Evolutionary conservation across 2,329 filamentous ascomycete genomes (phyloP).

Genomic region (Xylariaceae sp.): DNA sequence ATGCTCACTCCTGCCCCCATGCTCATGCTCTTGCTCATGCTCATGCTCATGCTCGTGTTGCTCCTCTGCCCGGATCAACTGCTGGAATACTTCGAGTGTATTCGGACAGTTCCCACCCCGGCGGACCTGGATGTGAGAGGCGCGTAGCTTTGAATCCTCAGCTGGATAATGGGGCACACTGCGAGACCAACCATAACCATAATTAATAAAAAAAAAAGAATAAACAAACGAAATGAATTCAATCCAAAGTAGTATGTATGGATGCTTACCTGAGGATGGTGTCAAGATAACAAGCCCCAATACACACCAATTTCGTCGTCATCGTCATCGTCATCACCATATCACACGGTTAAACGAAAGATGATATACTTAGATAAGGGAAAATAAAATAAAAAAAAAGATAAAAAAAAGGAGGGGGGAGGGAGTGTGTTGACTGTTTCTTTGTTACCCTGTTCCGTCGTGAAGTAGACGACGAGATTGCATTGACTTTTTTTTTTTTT

Average conservation of each 20-base stretch:
- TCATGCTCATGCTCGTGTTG: no score
- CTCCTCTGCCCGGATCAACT: constrained; percentile 41
- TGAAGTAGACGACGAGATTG: no score
- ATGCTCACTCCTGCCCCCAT: background rate
- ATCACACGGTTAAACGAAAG: background rate
- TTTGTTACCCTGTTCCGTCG: no score
- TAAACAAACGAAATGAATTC: no score
- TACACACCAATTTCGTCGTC: constrained; percentile 55
- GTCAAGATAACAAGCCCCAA: constrained; percentile 66
- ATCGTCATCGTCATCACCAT: background rate
- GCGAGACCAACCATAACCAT: constrained; percentile 13
- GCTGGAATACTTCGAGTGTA: constrained; percentile 62
- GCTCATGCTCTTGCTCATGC: no score
- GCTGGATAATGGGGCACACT: constrained; percentile 61
- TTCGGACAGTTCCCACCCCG: constrained; percentile 71
- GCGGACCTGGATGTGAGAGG: constrained; percentile 51
- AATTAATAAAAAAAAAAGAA: constrained; percentile 6
- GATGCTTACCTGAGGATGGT: constrained; percentile 58
- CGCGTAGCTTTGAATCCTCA: constrained; percentile 69
- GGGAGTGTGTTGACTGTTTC: no score
- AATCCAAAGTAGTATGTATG: background rate
- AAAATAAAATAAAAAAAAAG: no score
- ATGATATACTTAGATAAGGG: no score
- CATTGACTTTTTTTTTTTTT: no score
- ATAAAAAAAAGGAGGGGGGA: no score